Conservation (phyloP, 768 basidiomycete genomes). For the Amyloporia xantha region DNA sequence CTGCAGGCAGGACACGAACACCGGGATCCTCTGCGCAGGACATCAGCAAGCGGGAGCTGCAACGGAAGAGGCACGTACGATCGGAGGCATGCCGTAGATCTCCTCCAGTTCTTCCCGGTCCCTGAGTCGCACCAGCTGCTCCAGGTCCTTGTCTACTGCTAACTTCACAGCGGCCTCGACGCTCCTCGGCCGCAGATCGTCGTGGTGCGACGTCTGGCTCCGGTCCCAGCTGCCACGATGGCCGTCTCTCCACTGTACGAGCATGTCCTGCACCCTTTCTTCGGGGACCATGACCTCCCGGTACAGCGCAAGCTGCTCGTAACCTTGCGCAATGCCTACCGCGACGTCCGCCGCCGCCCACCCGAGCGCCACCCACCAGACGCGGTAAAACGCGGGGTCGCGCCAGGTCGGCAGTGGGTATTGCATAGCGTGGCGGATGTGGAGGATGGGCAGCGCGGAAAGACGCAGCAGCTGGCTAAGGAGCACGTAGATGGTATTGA, state of each 20-base stretch:
- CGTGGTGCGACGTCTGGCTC: constrained; percentile 8
- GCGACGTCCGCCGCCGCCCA: constrained; percentile 68
- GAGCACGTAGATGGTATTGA: constrained; percentile 41
- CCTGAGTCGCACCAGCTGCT: constrained; percentile 55
- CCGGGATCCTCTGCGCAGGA: constrained; percentile 57
- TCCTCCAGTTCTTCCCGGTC: constrained; percentile 71
- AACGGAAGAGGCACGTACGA: constrained; percentile 42
- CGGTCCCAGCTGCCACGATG: constrained; percentile 13
- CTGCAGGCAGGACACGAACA: constrained; percentile 72
- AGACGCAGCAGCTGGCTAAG: constrained; percentile 50
- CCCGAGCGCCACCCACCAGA: constrained; percentile 76
- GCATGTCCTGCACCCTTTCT: constrained; percentile 33
- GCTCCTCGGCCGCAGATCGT: constrained; percentile 10
- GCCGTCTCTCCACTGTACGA: constrained; percentile 23
- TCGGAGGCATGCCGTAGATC: constrained; percentile 72
- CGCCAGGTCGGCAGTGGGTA: constrained; percentile 44
- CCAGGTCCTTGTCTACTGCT: constrained; percentile 60
- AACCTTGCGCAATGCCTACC: constrained; percentile 64
- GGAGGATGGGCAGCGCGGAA: constrained; percentile 45
- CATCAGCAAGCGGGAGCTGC: neutral
- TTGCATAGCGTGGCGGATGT: constrained; percentile 38
- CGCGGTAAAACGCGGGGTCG: constrained; percentile 51
- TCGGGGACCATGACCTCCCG: constrained; percentile 55
- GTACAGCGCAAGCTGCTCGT: constrained; percentile 60
- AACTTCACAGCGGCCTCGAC: constrained; percentile 22